phyloP scores from a whole-genome alignment of 306 rosid genomes.

The Prunus salicina region DNA sequence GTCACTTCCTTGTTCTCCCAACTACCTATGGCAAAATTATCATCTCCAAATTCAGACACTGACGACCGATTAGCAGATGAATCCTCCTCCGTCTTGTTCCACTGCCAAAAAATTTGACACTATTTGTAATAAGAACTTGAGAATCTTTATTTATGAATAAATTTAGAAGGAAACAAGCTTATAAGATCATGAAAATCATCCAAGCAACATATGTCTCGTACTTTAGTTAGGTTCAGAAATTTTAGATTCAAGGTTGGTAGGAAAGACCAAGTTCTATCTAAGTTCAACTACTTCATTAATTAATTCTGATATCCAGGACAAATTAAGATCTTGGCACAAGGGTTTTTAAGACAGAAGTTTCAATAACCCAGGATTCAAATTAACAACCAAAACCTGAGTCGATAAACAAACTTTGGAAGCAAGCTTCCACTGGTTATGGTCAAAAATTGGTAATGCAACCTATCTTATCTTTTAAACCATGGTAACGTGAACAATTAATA shows the following conservation, averaged over 20 bases:
- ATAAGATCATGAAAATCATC: background rate
- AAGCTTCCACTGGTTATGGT: background rate
- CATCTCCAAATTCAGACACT: conserved; percentile 94
- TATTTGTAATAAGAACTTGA: conserved; percentile 17
- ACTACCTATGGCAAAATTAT: conserved; percentile 83
- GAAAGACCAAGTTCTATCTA: background rate
- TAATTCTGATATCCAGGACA: background rate
- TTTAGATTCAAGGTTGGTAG: background rate
- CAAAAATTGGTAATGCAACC: no score
- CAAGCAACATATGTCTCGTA: background rate
- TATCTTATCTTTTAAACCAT: background rate
- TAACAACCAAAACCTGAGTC: background rate
- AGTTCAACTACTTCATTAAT: background rate
- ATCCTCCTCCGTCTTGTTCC: conserved; percentile 74
- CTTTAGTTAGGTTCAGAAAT: conserved; percentile 2
- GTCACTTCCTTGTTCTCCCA: conserved; percentile 91
- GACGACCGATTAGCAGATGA: conserved; percentile 75
- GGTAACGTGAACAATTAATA: conserved; percentile 11
- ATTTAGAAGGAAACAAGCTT: background rate
- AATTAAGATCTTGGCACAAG: background rate
- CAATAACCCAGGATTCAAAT: no score
- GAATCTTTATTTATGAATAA: conserved; percentile 5
- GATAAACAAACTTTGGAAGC: background rate
- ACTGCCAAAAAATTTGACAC: conserved; percentile 35
- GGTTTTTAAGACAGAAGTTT: no score